phyloP scores from a whole-genome alignment of 768 basidiomycete species.

The Panellus pusillus region DNA sequence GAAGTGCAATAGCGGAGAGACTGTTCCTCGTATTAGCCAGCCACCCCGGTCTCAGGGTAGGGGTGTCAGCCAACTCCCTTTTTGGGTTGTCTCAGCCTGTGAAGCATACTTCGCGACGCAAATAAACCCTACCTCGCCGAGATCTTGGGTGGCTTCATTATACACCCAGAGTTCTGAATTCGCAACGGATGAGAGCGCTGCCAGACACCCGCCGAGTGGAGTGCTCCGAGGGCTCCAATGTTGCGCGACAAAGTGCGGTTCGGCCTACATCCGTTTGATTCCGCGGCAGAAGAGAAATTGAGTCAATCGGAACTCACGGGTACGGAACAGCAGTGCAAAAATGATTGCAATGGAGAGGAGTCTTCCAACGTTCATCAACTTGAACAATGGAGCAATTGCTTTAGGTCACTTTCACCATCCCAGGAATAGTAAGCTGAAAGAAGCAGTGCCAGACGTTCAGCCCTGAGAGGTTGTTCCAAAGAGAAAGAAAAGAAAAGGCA shows the following conservation, averaged over 20 bases:
- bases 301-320: conserved; percentile 4
- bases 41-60: conserved; percentile 9
- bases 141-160: neutral
- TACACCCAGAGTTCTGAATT: too few relatives aligned
- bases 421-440: conserved; percentile 15
- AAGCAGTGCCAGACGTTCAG: conserved; percentile 7
- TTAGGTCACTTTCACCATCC: conserved; percentile 17
- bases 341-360: conserved; percentile 18
- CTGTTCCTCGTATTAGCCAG: neutral
- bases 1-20: neutral
- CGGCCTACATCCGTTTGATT: neutral
- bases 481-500: neutral
- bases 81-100: conserved; percentile 4
- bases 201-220: conserved; percentile 7
- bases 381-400: conserved; percentile 17
- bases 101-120: conserved; percentile 9
- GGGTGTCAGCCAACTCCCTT: conserved; percentile 18
- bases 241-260: too few relatives aligned
- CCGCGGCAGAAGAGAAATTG: conserved; percentile 10
- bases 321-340: conserved; percentile 8
- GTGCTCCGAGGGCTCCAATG: neutral
- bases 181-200: neutral
- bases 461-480: conserved; percentile 1
- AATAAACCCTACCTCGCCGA: conserved; percentile 6
- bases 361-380: conserved; percentile 4